A percentile compares a stretch with the other conserved stretches of the same genome.
Conservation (phyloP, 164 flowering plant species). For the Warburgia ugandensis region DNA sequence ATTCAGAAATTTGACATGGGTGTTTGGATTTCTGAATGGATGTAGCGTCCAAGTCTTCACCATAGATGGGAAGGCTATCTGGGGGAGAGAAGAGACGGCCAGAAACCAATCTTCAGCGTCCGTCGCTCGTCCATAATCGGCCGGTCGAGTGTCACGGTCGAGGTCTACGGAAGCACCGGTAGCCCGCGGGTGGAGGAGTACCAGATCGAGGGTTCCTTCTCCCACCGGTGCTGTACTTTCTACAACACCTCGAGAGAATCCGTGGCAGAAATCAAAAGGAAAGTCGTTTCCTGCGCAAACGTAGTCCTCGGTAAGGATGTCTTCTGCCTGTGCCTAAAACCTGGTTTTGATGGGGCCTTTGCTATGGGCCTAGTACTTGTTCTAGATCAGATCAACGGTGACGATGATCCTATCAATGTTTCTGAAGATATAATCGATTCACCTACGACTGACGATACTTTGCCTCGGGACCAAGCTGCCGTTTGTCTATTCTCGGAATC, state of each 20-base stretch:
- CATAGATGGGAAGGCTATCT: slow-evolving; percentile 87
- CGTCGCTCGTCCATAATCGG: slow-evolving; percentile 86
- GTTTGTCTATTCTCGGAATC: too few relatives aligned
- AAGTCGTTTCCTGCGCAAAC: slow-evolving; percentile 55
- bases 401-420: not conserved
- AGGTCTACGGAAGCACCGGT: slow-evolving; percentile 34
- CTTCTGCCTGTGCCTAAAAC: slow-evolving; percentile 54
- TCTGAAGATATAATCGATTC: not conserved
- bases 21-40: not conserved
- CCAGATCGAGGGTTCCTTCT: slow-evolving; percentile 73
- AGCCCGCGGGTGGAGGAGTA: slow-evolving; percentile 43
- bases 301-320: slow-evolving; percentile 89
- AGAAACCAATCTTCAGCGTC: slow-evolving; percentile 82
- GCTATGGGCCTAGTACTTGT: slow-evolving; percentile 87
- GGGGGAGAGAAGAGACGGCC: slow-evolving; percentile 76
- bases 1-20: too few relatives aligned
- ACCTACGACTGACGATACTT: too few relatives aligned
- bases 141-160: slow-evolving; percentile 67
- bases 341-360: slow-evolving; percentile 82
- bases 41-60: slow-evolving; percentile 88
- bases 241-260: slow-evolving; percentile 24
- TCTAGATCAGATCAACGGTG: slow-evolving; percentile 76
- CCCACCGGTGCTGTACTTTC: slow-evolving; percentile 50
- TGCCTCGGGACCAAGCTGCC: too few relatives aligned
- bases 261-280: slow-evolving; percentile 79